Conservation (phyloP, 2,329 filamentous ascomycete species). For the Didymella lethalis region DNA sequence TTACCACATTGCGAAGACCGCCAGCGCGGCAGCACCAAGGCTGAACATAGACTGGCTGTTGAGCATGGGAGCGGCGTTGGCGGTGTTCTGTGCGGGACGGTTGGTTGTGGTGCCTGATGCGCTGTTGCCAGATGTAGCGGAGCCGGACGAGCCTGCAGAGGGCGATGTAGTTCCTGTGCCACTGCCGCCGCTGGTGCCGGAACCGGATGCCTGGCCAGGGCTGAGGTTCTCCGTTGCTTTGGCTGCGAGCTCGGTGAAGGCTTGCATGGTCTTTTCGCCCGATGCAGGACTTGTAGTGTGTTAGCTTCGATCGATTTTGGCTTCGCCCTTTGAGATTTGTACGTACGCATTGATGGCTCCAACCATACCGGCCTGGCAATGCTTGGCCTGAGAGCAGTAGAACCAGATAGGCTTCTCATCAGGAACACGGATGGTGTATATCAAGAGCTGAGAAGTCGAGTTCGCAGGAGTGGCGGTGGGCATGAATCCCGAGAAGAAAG, state of each 20-base stretch:
- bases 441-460: constrained; percentile 59
- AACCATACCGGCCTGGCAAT: constrained; percentile 78
- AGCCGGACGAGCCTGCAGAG: constrained; percentile 20
- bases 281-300: constrained; percentile 33
- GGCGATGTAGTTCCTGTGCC: constrained; percentile 21
- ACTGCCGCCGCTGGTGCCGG: constrained; percentile 13
- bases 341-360: constrained; percentile 79
- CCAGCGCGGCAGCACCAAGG: constrained; percentile 36
- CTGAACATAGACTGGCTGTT: constrained; percentile 37
- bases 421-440: constrained; percentile 75
- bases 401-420: constrained; percentile 77
- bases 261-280: constrained; percentile 48
- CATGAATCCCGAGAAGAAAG: constrained; percentile 71
- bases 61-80: constrained; percentile 37
- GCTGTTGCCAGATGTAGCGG: constrained; percentile 19
- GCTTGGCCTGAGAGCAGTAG: constrained; percentile 76
- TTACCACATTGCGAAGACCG: constrained; percentile 40
- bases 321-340: constrained; percentile 11
- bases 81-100: constrained; percentile 36
- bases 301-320: constrained; percentile 26
- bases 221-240: constrained; percentile 52
- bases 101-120: constrained; percentile 20
- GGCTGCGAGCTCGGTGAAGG: constrained; percentile 50
- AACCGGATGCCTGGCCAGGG: constrained; percentile 47
- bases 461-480: constrained; percentile 57